Evolutionary conservation across 768 basidiomycete genomes (phyloP).

Genomic region (Tricholoma sp.): DNA sequence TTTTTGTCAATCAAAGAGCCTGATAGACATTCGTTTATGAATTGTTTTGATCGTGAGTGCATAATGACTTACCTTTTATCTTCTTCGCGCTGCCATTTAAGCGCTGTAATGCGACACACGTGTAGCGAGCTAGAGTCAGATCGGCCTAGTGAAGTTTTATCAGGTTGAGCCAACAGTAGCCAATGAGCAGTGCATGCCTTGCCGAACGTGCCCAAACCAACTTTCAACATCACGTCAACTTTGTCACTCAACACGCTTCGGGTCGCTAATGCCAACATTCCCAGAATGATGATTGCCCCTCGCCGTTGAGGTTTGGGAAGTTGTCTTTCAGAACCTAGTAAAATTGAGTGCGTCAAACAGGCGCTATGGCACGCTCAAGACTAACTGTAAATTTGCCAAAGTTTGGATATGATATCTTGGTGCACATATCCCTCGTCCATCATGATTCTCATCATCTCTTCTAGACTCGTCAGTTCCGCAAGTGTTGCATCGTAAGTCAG

Average conservation of each 20-base stretch:
- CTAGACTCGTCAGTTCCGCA: slow-evolving; percentile 92
- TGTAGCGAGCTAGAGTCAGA: slow-evolving; percentile 86
- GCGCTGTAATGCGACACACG: slow-evolving; percentile 88
- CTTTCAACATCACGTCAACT: slow-evolving; percentile 78
- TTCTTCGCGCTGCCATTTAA: slow-evolving; percentile 95
- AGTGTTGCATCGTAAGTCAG: slow-evolving; percentile 88
- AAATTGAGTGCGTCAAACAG: not conserved
- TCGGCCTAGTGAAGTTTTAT: slow-evolving; percentile 52
- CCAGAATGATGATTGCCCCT: slow-evolving; percentile 93
- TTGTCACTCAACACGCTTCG: slow-evolving; percentile 70
- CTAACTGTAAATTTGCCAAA: slow-evolving; percentile 97
- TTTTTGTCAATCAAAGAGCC: slow-evolving; percentile 87
- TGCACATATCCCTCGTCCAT: slow-evolving; percentile 87
- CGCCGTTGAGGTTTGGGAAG: slow-evolving; percentile 84
- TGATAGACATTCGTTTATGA: slow-evolving; percentile 21
- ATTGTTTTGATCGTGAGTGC: not conserved
- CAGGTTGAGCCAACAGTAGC: not conserved
- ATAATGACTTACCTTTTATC: slow-evolving; percentile 65
- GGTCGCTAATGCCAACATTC: slow-evolving; percentile 91
- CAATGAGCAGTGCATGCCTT: slow-evolving; percentile 44
- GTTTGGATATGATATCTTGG: slow-evolving; percentile 77
- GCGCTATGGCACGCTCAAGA: slow-evolving; percentile 4
- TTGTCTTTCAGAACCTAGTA: slow-evolving; percentile 62
- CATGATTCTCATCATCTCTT: slow-evolving; percentile 96
- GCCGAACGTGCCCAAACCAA: slow-evolving; percentile 81